These are phyloP conservation scores for Rhinocladiella mackenziei DNA, from an alignment of 2,329 filamentous ascomycete species.

Conservation along the genomic window DNA sequence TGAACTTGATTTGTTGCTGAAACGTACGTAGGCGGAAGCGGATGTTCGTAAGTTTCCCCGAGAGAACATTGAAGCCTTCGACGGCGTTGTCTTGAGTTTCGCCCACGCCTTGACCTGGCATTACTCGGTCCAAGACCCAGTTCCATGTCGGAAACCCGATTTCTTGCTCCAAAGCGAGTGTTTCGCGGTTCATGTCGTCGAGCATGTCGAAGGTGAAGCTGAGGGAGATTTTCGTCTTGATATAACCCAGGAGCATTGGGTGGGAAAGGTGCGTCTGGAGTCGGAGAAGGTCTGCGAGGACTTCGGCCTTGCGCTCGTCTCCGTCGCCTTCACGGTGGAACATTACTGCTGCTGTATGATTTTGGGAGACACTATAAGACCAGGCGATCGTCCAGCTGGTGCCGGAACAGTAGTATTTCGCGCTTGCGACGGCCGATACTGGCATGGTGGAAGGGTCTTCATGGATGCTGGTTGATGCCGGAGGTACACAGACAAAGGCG, in stretches of 20 bases:
- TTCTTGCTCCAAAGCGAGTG: conserved; percentile 21
- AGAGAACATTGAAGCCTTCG: conserved; percentile 22
- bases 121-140: conserved; percentile 19
- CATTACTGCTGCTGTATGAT: conserved; percentile 24
- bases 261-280: conserved; percentile 21
- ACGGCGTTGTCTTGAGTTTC: conserved; percentile 23
- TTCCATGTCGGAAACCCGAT: conserved; percentile 26
- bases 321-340: conserved; percentile 25
- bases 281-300: conserved; percentile 20
- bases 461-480: conserved; percentile 5
- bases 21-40: conserved; percentile 22
- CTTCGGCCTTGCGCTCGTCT: conserved; percentile 17
- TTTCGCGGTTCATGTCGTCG: conserved; percentile 26
- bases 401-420: conserved; percentile 21
- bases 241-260: conserved; percentile 24
- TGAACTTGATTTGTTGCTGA: conserved; percentile 23
- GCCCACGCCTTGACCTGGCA: conserved; percentile 7
- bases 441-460: not conserved
- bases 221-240: conserved; percentile 24
- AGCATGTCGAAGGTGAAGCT: conserved; percentile 25
- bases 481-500: conserved; percentile 19
- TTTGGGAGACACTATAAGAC: conserved; percentile 12
- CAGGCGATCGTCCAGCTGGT: conserved; percentile 24
- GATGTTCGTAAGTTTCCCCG: conserved; percentile 24
- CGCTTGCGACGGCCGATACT: conserved; percentile 8